Evolutionary conservation across 352 stramenopile species (phyloP).

Genomic region (Phytopythium sindhum): DNA sequence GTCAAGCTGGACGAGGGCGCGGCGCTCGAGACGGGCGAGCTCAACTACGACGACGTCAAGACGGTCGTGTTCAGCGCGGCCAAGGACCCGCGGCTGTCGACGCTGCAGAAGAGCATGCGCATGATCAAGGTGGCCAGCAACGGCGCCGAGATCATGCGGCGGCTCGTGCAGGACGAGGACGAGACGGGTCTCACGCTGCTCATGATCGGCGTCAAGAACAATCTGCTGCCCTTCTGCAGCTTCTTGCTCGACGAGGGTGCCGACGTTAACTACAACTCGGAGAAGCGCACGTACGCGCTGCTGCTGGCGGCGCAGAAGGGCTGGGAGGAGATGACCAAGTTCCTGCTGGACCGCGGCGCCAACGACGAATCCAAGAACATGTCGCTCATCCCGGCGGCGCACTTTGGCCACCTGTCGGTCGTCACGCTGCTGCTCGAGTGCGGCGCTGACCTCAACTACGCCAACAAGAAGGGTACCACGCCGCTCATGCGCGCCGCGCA

Average conservation of each 20-base stretch:
- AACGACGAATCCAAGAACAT: constrained; percentile 86
- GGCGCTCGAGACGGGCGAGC: constrained; percentile 24
- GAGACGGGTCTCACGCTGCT: constrained; percentile 79
- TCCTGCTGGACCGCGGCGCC: constrained; percentile 58
- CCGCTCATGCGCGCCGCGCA: constrained; percentile 84
- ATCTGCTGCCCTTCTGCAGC: constrained; percentile 48
- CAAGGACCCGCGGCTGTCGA: constrained; percentile 40
- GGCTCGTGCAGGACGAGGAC: constrained; percentile 58
- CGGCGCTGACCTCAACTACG: constrained; percentile 74
- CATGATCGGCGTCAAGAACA: constrained; percentile 76
- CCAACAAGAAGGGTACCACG: constrained; percentile 87
- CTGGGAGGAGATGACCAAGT: constrained; percentile 62
- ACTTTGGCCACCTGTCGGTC: constrained; percentile 78
- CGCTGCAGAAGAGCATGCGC: constrained; percentile 59
- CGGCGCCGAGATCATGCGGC: constrained; percentile 41
- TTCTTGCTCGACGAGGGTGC: constrained; percentile 67
- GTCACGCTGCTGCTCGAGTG: constrained; percentile 70
- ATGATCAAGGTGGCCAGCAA: constrained; percentile 54
- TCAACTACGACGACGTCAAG: constrained; percentile 61
- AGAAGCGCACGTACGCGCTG: constrained; percentile 77
- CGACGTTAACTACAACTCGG: constrained; percentile 80
- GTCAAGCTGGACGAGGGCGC: constrained; percentile 46
- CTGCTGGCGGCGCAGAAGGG: constrained; percentile 83
- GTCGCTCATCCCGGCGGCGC: constrained; percentile 77
- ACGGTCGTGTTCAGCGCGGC: constrained; percentile 57